phyloP scores from a whole-genome alignment of 441 rosid genomes.

The Melastoma candidum region DNA sequence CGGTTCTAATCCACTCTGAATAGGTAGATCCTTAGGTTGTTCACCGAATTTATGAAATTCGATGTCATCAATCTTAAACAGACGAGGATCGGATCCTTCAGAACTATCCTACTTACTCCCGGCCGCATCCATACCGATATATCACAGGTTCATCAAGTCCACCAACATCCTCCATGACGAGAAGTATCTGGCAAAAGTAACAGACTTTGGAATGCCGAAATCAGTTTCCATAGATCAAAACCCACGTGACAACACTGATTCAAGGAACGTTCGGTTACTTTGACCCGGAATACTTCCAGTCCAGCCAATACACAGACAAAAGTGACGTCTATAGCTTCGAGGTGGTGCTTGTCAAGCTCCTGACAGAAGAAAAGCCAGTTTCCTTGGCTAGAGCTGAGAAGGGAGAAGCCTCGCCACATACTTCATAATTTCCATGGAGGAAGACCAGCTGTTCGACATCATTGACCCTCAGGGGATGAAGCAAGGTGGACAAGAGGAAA shows the following conservation, averaged over 20 bases:
- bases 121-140: no score
- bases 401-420: not conserved
- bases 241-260: not conserved
- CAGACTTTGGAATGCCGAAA: not conserved
- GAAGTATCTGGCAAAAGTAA: slow-evolving; percentile 4
- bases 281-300: slow-evolving; percentile 4
- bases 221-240: not conserved
- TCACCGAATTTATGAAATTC: no score
- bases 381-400: not conserved
- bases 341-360: slow-evolving; percentile 3
- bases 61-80: no score
- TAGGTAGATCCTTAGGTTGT: no score
- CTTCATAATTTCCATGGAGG: slow-evolving; percentile 3
- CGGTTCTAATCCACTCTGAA: no score
- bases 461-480: not conserved
- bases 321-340: slow-evolving; percentile 1
- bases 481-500: not conserved
- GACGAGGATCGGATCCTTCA: no score
- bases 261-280: slow-evolving; percentile 1
- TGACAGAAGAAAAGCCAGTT: slow-evolving; percentile 1
- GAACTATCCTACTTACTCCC: no score
- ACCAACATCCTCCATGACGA: not conserved
- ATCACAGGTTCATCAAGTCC: not conserved
- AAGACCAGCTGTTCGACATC: not conserved
- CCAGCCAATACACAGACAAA: not conserved